phyloP scores from a whole-genome alignment of 2,329 filamentous ascomycete genomes.

The Alternaria brassicicola region DNA sequence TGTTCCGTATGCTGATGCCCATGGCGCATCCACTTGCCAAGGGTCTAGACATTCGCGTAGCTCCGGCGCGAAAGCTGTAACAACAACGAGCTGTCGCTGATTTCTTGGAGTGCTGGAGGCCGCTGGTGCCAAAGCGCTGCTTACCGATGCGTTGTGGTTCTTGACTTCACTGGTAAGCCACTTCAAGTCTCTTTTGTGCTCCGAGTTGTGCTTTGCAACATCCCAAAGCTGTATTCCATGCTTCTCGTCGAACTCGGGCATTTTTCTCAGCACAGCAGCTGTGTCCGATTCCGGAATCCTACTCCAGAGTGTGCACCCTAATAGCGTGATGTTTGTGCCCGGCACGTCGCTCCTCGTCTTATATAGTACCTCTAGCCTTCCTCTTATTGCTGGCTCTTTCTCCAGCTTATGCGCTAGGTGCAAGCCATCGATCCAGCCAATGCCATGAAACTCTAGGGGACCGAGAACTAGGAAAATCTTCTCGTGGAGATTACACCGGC shows the following conservation, averaged over 20 bases:
- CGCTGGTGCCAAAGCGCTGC: constrained; percentile 9
- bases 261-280: constrained; percentile 51
- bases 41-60: constrained; percentile 57
- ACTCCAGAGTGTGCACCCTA: constrained; percentile 67
- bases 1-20: constrained; percentile 60
- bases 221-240: constrained; percentile 58
- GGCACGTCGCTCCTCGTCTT: constrained; percentile 50
- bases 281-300: constrained; percentile 51
- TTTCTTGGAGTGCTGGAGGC: background rate
- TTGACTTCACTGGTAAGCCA: constrained; percentile 57
- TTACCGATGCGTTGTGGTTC: constrained; percentile 16
- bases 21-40: constrained; percentile 55
- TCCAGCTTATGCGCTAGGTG: constrained; percentile 36
- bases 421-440: constrained; percentile 31
- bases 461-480: constrained; percentile 40
- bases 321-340: constrained; percentile 54
- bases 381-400: constrained; percentile 33
- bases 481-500: constrained; percentile 37
- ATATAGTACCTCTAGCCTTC: constrained; percentile 55
- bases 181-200: constrained; percentile 55
- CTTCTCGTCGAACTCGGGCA: constrained; percentile 60
- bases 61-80: constrained; percentile 65
- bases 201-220: constrained; percentile 56
- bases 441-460: constrained; percentile 36
- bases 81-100: constrained; percentile 53